Evolutionary conservation across 441 rosid genomes (phyloP).

Genomic region (Francoa sonchifolia): DNA sequence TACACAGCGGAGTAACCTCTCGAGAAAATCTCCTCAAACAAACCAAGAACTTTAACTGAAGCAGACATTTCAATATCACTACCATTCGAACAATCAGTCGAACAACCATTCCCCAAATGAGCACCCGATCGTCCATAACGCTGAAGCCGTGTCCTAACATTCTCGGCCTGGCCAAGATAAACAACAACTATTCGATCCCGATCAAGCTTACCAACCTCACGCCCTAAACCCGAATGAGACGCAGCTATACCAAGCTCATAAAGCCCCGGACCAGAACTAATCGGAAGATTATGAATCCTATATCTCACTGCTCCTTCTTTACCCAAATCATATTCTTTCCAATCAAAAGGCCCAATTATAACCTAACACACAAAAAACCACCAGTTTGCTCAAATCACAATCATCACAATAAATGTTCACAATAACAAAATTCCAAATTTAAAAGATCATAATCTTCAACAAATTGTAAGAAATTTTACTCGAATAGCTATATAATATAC

Average conservation of each 20-base stretch:
- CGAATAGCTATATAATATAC: too few species aligned
- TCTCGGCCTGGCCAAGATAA: conserved; percentile 59
- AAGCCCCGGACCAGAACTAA: conserved; percentile 34
- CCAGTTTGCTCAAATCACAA: background rate
- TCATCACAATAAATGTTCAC: too few species aligned
- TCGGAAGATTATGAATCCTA: conserved; percentile 56
- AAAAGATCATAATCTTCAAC: too few species aligned
- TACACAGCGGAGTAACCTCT: conserved; percentile 39
- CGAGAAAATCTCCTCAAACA: conserved; percentile 39
- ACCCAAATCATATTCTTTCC: conserved; percentile 36
- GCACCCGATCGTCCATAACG: conserved; percentile 49
- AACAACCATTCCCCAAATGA: conserved; percentile 33
- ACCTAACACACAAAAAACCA: conserved; percentile 21
- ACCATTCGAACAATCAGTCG: conserved; percentile 8
- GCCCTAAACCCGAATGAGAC: conserved; percentile 15
- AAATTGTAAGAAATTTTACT: too few species aligned
- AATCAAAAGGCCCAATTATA: conserved; percentile 43
- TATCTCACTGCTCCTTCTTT: conserved; percentile 50
- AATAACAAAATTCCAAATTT: too few species aligned
- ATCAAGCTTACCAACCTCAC: conserved; percentile 21
- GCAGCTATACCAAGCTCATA: conserved; percentile 57
- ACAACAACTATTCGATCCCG: conserved; percentile 28
- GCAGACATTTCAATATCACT: conserved; percentile 8
- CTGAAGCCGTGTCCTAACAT: conserved; percentile 50
- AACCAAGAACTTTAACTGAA: conserved; percentile 19